Conservation (phyloP, 164 flowering plant species). For the Kingdonia uniflora region DNA sequence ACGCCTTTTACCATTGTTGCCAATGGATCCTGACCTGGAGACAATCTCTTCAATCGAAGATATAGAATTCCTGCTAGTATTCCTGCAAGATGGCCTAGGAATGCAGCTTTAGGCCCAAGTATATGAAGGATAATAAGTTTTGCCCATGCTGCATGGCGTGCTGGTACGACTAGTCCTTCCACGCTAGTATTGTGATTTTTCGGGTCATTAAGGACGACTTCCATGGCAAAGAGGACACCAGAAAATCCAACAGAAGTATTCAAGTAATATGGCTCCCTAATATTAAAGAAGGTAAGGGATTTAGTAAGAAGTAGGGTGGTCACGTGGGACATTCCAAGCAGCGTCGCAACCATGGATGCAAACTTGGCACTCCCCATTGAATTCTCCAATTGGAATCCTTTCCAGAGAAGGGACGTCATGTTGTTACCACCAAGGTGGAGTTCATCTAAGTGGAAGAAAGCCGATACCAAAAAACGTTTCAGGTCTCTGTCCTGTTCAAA, state of each 20-base stretch:
- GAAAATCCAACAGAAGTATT: constrained; percentile 88
- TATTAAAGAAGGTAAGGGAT: constrained; percentile 50
- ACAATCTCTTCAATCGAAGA: constrained; percentile 31
- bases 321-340: constrained; percentile 81
- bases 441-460: constrained; percentile 80
- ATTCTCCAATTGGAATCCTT: constrained; percentile 77
- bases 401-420: constrained; percentile 96
- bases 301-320: constrained; percentile 61
- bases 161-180: constrained; percentile 74
- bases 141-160: constrained; percentile 86
- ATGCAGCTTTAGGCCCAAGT: constrained; percentile 87
- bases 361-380: constrained; percentile 82
- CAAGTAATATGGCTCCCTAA: constrained; percentile 49
- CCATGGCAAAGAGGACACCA: constrained; percentile 94
- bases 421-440: constrained; percentile 88
- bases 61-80: constrained; percentile 87
- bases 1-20: constrained; percentile 25
- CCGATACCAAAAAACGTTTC: constrained; percentile 70
- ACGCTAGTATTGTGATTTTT: constrained; percentile 48
- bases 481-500: constrained; percentile 80
- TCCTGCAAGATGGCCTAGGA: constrained; percentile 98
- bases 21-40: constrained; percentile 49
- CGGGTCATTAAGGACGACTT: constrained; percentile 73
- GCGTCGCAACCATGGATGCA: constrained; percentile 62
- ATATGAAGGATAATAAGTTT: constrained; percentile 80